These are phyloP conservation scores for Termitomyces sp. DNA, from an alignment of 768 basidiomycete genomes.

Conservation along the genomic window DNA sequence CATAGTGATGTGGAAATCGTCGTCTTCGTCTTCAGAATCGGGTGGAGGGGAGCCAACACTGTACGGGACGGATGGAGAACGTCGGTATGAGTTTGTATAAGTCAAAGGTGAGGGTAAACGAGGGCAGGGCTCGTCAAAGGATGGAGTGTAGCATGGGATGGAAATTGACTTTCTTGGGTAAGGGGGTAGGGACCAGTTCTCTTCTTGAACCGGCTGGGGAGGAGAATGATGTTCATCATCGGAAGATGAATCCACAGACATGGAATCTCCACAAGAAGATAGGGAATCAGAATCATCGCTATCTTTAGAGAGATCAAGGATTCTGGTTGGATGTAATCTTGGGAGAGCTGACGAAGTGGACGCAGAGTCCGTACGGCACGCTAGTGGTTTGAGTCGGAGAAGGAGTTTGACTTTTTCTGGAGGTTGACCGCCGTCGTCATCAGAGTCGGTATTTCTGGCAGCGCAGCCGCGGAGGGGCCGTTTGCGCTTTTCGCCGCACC, in stretches of 20 bases:
- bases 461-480: conserved; percentile 32
- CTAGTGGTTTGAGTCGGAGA: conserved; percentile 52
- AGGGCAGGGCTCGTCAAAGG: conserved; percentile 26
- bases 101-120: conserved; percentile 21
- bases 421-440: conserved; percentile 33
- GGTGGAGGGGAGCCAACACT: conserved; percentile 65
- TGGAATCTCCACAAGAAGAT: conserved; percentile 32
- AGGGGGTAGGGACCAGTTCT: conserved; percentile 46
- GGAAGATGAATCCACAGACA: conserved; percentile 38
- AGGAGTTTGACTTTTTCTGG: conserved; percentile 70
- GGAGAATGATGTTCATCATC: conserved; percentile 18
- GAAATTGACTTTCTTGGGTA: conserved; percentile 54
- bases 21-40: conserved; percentile 61
- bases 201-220: conserved; percentile 23
- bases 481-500: conserved; percentile 40
- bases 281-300: conserved; percentile 27
- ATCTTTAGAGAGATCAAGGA: conserved; percentile 38
- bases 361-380: conserved; percentile 14
- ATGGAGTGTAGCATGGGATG: conserved; percentile 50
- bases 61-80: conserved; percentile 53
- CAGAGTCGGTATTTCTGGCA: conserved; percentile 22
- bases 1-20: conserved; percentile 41
- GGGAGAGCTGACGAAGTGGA: conserved; percentile 21
- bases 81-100: conserved; percentile 29
- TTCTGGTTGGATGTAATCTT: conserved; percentile 11